Evolutionary conservation across 345 rosid genomes (phyloP).

Genomic region (Populus simonii): DNA sequence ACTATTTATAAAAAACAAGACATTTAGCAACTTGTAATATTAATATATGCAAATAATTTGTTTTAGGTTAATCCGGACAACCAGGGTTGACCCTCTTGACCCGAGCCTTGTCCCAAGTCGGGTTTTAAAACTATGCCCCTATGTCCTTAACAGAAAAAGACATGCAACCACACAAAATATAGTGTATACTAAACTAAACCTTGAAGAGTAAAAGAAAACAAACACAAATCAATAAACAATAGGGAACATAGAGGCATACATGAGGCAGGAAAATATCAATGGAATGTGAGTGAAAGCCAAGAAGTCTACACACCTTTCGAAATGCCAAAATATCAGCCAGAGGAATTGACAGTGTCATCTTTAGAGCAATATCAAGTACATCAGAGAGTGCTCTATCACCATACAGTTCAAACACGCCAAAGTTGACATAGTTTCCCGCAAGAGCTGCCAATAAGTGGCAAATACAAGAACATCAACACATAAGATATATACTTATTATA

Average conservation of each 20-base stretch:
- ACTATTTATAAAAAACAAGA: too few species aligned
- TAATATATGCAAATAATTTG: too few species aligned
- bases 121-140: not conserved
- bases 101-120: too few species aligned
- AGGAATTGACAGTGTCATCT: conserved; percentile 91
- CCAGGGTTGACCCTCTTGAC: too few species aligned
- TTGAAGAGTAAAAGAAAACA: not conserved
- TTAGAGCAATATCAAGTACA: conserved; percentile 85
- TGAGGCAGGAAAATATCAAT: not conserved
- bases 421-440: conserved; percentile 88
- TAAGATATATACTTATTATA: not conserved
- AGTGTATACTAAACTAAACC: not conserved
- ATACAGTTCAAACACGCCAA: conserved; percentile 95
- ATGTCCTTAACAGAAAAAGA: not conserved
- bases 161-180: not conserved
- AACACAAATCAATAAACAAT: not conserved
- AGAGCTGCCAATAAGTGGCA: conserved; percentile 60
- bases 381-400: conserved; percentile 97
- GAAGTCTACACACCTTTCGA: conserved; percentile 61
- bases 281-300: not conserved
- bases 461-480: conserved; percentile 12
- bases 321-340: conserved; percentile 86
- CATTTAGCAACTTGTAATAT: too few species aligned
- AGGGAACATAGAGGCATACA: not conserved
- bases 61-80: too few species aligned